Evolutionary conservation across 1,284 basidiomycete species (phyloP).

Genomic region (Apiotrichum montevideense): DNA sequence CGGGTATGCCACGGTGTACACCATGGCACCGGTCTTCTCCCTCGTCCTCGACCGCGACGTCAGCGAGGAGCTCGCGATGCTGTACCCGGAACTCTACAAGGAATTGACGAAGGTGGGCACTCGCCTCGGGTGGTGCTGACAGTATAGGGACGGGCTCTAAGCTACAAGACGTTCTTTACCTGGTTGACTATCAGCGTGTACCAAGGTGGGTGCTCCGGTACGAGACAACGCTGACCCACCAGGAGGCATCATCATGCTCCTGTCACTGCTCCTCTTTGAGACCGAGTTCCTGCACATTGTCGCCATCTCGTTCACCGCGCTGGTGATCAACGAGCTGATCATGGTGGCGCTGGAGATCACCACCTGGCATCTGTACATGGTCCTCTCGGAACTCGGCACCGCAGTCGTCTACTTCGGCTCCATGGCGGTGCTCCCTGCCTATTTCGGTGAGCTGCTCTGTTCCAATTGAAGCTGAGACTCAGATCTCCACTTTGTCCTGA

Average conservation of each 20-base stretch:
- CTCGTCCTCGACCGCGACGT: constrained; percentile 94
- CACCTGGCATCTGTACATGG: constrained; percentile 97
- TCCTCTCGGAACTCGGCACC: constrained; percentile 83
- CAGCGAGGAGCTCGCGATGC: constrained; percentile 85
- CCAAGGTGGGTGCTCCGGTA: constrained; percentile 60
- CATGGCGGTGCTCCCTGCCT: constrained; percentile 91
- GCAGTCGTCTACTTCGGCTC: constrained; percentile 83
- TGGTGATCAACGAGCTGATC: constrained; percentile 94
- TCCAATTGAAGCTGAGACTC: constrained; percentile 1
- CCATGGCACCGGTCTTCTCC: constrained; percentile 98
- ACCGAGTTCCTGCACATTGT: constrained; percentile 98
- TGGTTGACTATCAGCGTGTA: constrained; percentile 98
- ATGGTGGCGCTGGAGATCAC: constrained; percentile 99
- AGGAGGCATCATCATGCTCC: constrained; percentile 98
- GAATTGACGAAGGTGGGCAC: constrained; percentile 79
- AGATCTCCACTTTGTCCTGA: constrained; percentile 91
- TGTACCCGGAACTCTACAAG: constrained; percentile 98
- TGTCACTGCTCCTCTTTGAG: constrained; percentile 92
- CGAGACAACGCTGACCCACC: neutral
- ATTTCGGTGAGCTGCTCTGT: constrained; percentile 66
- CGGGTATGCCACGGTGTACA: constrained; percentile 96
- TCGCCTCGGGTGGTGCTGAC: neutral
- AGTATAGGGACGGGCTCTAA: constrained; percentile 74
- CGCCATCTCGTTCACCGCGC: constrained; percentile 92
- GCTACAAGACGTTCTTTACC: constrained; percentile 95